Evolutionary conservation across 2,329 filamentous ascomycete species (phyloP), one percentile per base, ranked within the genome.

Genomic region (Sporothrix pseudoabietina): DNA sequence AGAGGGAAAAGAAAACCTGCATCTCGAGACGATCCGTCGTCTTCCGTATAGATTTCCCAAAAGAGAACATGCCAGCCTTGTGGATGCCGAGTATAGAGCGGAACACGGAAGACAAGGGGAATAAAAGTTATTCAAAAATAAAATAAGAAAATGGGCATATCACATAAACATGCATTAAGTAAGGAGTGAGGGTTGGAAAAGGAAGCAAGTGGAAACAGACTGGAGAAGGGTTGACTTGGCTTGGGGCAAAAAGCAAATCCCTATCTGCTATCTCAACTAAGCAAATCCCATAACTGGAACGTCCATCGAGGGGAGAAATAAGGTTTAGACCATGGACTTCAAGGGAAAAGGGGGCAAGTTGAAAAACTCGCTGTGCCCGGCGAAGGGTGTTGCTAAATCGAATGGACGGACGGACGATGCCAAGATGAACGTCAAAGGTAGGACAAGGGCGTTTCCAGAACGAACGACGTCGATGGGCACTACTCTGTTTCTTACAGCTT

Each of bases 21-120:
- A 26, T 66, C 19, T 35, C 55, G 22, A 22, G 19, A 26, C 19
- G 0, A 14, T 69, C 39, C 22, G 44, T 26, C 65, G n/a, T n/a
- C 44, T 8, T 47, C 47, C 47, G 66, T 54, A 69, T 54, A 69
- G 66, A 26, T 7, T 14, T 54, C 66, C 47, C 47, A 41, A 69
- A 69, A 32, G n/a, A 69, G 66, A 65, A 39, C 30, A 39, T 22
- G 30, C 47, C 66, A 69, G 66, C 47, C 66, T 69, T 69, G 66
- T 69, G 66, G 66, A 54, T 52, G 30, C 19, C 47, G 66, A 54
- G 47, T 32, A 69, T 52, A 35, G 44, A 54, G 3, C 30, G 66
- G 30, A 41, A 39, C 1, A 55, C 30, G 47, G 30, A 32, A 10
- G 7, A 14, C 4, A 22, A 69, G 30, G 22, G 22, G 22, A 30